Evolutionary conservation across 768 basidiomycete genomes (phyloP).

Genomic region (Saitozyma podzolica): DNA sequence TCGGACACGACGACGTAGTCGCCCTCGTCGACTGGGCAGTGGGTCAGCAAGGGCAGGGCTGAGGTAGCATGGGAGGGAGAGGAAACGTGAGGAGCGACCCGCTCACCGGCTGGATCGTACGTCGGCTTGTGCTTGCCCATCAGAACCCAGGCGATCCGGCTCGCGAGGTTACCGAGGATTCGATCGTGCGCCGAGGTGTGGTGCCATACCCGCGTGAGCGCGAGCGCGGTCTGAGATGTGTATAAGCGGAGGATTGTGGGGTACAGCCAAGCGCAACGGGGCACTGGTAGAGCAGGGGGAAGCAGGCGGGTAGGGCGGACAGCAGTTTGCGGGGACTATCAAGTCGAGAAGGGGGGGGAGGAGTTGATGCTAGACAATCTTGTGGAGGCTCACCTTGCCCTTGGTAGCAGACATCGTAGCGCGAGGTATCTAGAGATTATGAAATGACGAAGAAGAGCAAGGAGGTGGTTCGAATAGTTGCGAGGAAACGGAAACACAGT

Average conservation of each 20-base stretch:
- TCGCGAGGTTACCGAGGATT: conserved; percentile 90
- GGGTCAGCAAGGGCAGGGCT: neutral
- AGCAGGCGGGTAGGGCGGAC: too few relatives aligned
- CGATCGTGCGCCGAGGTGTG: conserved; percentile 87
- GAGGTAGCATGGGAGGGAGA: neutral
- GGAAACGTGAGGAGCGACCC: neutral
- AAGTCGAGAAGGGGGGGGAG: too few relatives aligned
- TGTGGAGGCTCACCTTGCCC: conserved; percentile 43
- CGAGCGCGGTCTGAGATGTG: conserved; percentile 75
- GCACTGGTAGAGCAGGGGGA: too few relatives aligned
- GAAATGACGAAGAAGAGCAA: too few relatives aligned
- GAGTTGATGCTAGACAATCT: too few relatives aligned
- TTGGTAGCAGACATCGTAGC: conserved; percentile 34
- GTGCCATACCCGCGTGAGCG: conserved; percentile 94
- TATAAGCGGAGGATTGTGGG: neutral
- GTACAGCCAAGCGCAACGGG: too few relatives aligned
- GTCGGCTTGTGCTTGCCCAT: conserved; percentile 99
- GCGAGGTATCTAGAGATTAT: neutral
- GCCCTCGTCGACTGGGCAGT: conserved; percentile 78
- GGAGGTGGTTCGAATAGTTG: too few relatives aligned
- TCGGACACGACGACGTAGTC: conserved; percentile 98
- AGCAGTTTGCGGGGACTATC: too few relatives aligned
- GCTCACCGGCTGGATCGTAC: conserved; percentile 83
- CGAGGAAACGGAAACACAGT: too few relatives aligned
- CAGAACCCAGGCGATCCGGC: conserved; percentile 87